Evolutionary conservation across 257 asterid species (phyloP).

Genomic region (Misopates orontium): DNA sequence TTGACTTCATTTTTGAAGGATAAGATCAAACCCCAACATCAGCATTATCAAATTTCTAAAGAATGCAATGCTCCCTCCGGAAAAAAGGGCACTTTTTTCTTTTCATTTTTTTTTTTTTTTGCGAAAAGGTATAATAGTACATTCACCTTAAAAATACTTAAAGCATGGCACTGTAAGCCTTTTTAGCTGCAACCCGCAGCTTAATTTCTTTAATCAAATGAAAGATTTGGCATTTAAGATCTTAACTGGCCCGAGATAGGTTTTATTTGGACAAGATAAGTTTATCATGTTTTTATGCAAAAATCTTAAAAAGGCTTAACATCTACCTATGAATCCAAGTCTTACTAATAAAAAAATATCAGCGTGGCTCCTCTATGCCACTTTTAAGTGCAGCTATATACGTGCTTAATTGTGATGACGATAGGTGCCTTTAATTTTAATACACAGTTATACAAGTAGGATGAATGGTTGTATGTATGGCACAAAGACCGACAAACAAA

Average conservation of each 20-base stretch:
- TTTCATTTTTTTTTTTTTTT: neutral
- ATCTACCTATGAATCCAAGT: too few species aligned
- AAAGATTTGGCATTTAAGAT: neutral
- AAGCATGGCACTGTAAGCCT: neutral
- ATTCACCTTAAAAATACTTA: neutral
- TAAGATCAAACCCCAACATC: neutral
- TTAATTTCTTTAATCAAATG: neutral
- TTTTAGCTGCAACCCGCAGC: neutral
- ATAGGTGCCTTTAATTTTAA: slow-evolving; percentile 3
- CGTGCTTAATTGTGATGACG: neutral
- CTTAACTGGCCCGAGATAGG: too few species aligned
- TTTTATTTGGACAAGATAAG: too few species aligned
- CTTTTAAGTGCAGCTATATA: neutral
- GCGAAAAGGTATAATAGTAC: neutral
- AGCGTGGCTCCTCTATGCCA: neutral
- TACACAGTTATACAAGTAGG: neutral
- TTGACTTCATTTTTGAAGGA: neutral
- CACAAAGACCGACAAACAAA: too few species aligned
- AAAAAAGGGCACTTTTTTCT: too few species aligned
- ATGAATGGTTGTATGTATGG: too few species aligned
- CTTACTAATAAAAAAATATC: too few species aligned
- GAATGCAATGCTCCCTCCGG: too few species aligned
- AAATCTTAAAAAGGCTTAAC: too few species aligned
- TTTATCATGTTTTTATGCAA: too few species aligned
- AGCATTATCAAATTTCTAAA: too few species aligned